phyloP scores from a whole-genome alignment of 768 basidiomycete genomes.

The Calocera viscosa region DNA sequence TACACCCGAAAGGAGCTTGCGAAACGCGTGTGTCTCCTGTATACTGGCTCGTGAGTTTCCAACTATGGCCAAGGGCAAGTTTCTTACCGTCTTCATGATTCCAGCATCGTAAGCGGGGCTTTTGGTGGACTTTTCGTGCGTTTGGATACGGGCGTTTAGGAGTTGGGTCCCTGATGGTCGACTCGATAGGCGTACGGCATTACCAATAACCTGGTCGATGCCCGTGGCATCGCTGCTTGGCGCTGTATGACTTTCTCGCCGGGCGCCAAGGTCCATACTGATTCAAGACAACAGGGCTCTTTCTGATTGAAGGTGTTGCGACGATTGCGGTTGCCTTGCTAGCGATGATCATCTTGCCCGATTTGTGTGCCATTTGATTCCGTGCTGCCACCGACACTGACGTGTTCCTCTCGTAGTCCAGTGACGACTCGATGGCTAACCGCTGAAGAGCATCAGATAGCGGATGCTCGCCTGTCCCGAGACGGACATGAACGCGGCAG shows the following conservation, averaged over 20 bases:
- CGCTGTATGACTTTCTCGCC: background rate
- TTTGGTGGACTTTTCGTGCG: background rate
- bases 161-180: background rate
- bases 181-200: background rate
- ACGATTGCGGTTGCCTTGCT: background rate
- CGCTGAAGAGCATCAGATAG: background rate
- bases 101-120: background rate
- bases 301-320: background rate
- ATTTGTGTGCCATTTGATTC: background rate
- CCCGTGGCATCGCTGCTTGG: background rate
- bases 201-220: background rate
- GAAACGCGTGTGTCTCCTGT: background rate
- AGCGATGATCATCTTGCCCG: background rate
- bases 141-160: background rate
- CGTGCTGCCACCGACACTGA: background rate
- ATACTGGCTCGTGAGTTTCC: background rate
- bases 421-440: background rate
- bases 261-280: background rate
- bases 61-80: background rate
- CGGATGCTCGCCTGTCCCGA: background rate
- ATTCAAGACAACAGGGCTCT: background rate
- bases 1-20: slow-evolving; percentile 24
- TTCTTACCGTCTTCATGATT: background rate
- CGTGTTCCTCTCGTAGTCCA: background rate
- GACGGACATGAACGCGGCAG: background rate